Base-by-base conservation (phyloP, 2,329 filamentous ascomycete genomes). In the Colletotrichum caudatum region DNA sequence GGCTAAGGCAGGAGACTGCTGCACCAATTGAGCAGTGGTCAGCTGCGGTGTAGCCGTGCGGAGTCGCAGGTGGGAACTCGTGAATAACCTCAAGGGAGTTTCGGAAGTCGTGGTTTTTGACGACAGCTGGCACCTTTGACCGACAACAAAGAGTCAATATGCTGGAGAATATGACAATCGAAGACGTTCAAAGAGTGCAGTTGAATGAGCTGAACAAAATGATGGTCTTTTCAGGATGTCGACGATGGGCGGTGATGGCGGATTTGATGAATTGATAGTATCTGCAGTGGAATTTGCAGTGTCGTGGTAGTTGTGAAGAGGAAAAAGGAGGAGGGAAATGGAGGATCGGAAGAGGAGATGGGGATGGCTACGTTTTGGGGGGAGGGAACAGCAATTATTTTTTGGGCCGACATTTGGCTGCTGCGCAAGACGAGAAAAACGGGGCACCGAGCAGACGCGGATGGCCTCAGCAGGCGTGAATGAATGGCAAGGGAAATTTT, bases 341-440 rank as follows among this genome's bases (percentile, higher is more conserved):
- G 74, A 74, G 70, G 76, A 72, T 76, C 73, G 76, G 76, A 75
- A 81, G 80, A 78, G 74, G 76, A 74, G 76, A 78, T 82, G 83
- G 85, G 83, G 84, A 87, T 86, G 83, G 82, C 82, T 85, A 83
- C 83, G 80, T 82, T 84, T 85, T 86, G 84, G 82, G 79, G 78
- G 82, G 78, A 78, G 79, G 76, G 76, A 80, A 80, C 79, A 81
- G 80, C 76, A 80, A 82, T 82, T 81, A 81, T 83, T 81, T 82
- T 78, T 80, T 81, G 82, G 68, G 71, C 68, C 68, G 71, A 67
- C 69, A 57, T 73, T 73, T 81, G 82, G 81, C 69, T 69, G 70
- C 78, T 80, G 79, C 78, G 75, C 75, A 79, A 74, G 77, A 78
- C 72, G 78, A 79, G 79, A 85, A 86, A 86, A 86, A 82, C 82